Evolutionary conservation across 169 alveolate species (phyloP), one percentile per base, ranked within the genome.

Genomic region (Plasmodium chabaudi): DNA sequence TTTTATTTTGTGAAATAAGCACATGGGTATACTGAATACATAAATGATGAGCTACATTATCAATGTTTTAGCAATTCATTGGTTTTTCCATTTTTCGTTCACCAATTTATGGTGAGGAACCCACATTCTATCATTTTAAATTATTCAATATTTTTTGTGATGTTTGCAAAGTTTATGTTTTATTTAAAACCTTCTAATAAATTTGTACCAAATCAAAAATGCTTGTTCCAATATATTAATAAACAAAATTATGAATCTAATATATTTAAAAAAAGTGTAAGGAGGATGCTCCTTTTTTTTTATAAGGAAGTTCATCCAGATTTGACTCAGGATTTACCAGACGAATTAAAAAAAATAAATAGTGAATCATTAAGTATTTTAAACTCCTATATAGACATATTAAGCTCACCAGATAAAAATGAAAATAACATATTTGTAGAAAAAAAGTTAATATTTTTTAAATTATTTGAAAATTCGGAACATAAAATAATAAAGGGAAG

Each of bases 261-360:
- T 17, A 46, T 70, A 17, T 69, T 71, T 59, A 60, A 65, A 68
- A 86, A 71, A 65, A 86, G 87, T 27, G 53, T 70, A 27, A 59
- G 91, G 59, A 86, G 49, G 19, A 19, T 86, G 75, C 72, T 86
- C n/a, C 69, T 53, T 53, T 86, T 86, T 72, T 86, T 86, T 86
- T 86, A 86, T 59, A 86, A 86, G 12, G 77, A 86, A 69, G 84
- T 86, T 59, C 91, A 86, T 70, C 91, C 91, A 44, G 91, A 86
- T 42, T 86, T 86, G 34, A 59, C 91, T 13, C 64, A 23, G 9
- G 65, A 39, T 21, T 86, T 86, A 60, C 91, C 91, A 57, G 87
- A 86, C 5, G 91, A 86, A 39, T 72, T 86, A 70, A 86, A 86
- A 86, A 86, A 86, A 72, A 55, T 69, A 12, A 86, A 86, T 56